These are phyloP conservation scores for Glebionis coronaria DNA, from an alignment of 129 eudicot genomes.

Conservation along the genomic window DNA sequence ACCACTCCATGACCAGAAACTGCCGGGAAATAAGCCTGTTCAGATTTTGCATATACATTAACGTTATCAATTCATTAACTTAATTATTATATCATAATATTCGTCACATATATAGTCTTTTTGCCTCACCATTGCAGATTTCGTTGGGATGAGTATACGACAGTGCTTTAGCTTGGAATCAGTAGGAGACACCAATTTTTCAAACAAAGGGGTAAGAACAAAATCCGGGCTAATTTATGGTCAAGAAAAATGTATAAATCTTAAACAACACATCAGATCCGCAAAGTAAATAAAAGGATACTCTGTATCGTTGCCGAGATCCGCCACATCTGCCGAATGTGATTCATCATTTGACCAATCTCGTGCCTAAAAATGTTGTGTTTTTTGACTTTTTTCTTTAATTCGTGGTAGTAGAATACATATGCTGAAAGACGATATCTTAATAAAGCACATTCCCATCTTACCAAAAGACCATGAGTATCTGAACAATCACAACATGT, in stretches of 20 bases:
- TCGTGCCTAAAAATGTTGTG: no score
- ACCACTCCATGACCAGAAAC: constrained; percentile 28
- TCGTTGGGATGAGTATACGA: constrained; percentile 46
- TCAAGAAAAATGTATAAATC: constrained; percentile 33
- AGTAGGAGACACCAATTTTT: constrained; percentile 39
- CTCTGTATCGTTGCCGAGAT: no score
- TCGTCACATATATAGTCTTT: neutral
- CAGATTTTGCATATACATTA: no score
- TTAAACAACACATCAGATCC: neutral
- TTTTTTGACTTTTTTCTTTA: no score
- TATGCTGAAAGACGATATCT: neutral
- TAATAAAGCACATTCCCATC: constrained; percentile 13
- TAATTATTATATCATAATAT: neutral
- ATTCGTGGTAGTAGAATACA: neutral
- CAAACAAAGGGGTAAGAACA: constrained; percentile 39
- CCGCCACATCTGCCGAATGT: no score
- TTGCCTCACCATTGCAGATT: constrained; percentile 47
- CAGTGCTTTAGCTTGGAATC: constrained; percentile 40
- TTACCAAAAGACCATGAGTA: constrained; percentile 35
- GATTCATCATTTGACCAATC: no score
- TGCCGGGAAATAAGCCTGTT: constrained; percentile 49
- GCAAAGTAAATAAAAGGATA: no score
- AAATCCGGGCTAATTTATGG: constrained; percentile 34
- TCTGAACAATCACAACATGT: constrained; percentile 51
- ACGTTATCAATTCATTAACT: neutral